Percentiles rank a stretch among this genome's conserved stretches.
These are phyloP conservation scores for Thymus quinquecostatus DNA, from an alignment of 257 asterid species.

Conservation along the genomic window DNA sequence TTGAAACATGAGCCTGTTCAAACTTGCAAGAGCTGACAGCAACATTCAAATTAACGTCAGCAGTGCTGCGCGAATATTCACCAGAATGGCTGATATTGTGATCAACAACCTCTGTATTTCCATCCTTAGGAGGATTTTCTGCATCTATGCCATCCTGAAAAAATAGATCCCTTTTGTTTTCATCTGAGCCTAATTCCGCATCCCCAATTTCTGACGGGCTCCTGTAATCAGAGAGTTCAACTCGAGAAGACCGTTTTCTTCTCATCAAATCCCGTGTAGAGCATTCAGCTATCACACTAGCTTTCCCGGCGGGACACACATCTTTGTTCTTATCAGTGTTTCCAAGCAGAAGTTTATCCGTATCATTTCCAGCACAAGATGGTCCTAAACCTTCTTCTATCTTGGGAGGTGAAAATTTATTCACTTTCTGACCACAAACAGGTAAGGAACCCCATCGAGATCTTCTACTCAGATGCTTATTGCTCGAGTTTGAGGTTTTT, in stretches of 20 bases:
- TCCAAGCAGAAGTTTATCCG: slow-evolving; percentile 36
- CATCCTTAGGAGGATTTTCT: slow-evolving; percentile 32
- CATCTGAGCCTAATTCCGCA: slow-evolving; percentile 40
- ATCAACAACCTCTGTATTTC: slow-evolving; percentile 32
- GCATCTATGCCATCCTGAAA: slow-evolving; percentile 31
- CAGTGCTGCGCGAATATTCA: slow-evolving; percentile 32
- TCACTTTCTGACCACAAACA: slow-evolving; percentile 49
- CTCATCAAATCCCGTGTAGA: slow-evolving; percentile 89
- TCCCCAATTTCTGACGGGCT: slow-evolving; percentile 37
- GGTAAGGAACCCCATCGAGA: slow-evolving; percentile 80
- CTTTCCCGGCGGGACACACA: slow-evolving; percentile 37
- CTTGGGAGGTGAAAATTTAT: slow-evolving; percentile 40
- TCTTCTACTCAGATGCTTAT: slow-evolving; percentile 53
- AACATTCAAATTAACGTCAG: slow-evolving; percentile 29
- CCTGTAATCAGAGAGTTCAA: slow-evolving; percentile 48
- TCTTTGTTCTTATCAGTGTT: slow-evolving; percentile 36
- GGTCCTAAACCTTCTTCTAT: slow-evolving; percentile 37
- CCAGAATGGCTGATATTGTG: slow-evolving; percentile 26
- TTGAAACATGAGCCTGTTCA: slow-evolving; percentile 30
- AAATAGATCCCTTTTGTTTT: slow-evolving; percentile 36
- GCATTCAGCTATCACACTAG: slow-evolving; percentile 52
- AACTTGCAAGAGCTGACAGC: slow-evolving; percentile 35
- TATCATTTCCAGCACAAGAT: slow-evolving; percentile 42
- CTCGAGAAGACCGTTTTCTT: slow-evolving; percentile 65
- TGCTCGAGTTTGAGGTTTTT: slow-evolving; percentile 38